Evolutionary conservation across 768 basidiomycete species (phyloP), one percentile per base, ranked within the genome.

Genomic region (Xerocomus brunneocitrinus): DNA sequence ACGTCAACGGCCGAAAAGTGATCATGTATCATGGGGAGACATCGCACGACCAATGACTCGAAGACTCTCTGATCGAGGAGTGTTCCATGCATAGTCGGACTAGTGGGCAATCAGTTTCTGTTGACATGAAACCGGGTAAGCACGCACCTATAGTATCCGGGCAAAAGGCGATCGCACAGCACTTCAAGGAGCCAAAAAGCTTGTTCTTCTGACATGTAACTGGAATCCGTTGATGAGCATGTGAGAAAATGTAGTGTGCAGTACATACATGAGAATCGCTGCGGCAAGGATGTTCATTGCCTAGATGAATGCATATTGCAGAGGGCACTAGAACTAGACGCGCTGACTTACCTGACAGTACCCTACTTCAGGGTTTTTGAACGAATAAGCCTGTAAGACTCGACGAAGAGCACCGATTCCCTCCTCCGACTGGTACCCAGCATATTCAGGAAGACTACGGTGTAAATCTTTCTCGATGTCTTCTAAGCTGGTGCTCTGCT

Each of bases 381-480:
- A 93, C 48, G 93, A 91, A 72, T 97, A 99, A 2, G 95, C 95
- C 48, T 93, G 92, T 55, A 99, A 68, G 2, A 99, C 97, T 41
- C 95, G 79, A 54, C 97, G 77, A 58, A 99, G 74, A 13, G 90
- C 84, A 42, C 69, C 73, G 52, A 98, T 92, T 1, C 97, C 97
- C 35, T 90, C 86, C 28, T 90, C 85, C 8, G 81, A 81, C 65
- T 99, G 97, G 67, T 97, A 99, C 3, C 93, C 97, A 16, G 91
- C 86, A 69, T 98, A 99, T 67, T 99, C 97, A 0, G 97, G 97
- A 52, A 99, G 73, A 74, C 91, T 94, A 34, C 97, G 79, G 70
- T 97, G 95, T 27, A 99, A 71, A 68, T 99, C 97, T 69, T 99
- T 99, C 75, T 98, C 97, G 40, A 99, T 99, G 67, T 99, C 97